Percentiles rank a stretch among this genome's conserved stretches.
phyloP scores from a whole-genome alignment of 441 rosid genomes.

The Gossypium trilobum region DNA sequence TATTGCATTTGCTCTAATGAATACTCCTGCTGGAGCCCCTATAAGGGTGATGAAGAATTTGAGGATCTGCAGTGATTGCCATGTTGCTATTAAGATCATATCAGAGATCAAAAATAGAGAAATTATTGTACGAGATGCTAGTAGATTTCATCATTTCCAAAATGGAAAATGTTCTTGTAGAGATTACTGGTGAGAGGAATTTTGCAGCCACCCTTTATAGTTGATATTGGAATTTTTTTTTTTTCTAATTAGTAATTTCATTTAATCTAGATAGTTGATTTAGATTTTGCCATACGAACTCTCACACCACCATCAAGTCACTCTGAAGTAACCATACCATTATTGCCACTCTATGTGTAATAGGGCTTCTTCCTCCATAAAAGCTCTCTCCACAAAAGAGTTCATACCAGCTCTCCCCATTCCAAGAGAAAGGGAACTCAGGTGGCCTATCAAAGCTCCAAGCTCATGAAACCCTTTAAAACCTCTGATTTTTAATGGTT shows the following conservation, averaged over 20 bases:
- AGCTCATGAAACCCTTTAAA: too few relatives aligned
- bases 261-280: neutral
- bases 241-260: neutral
- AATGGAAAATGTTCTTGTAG: conserved; percentile 63
- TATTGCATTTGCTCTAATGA: conserved; percentile 60
- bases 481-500: too few relatives aligned
- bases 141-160: conserved; percentile 76
- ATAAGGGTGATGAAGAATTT: conserved; percentile 76
- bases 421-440: too few relatives aligned
- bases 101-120: conserved; percentile 49
- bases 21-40: conserved; percentile 40
- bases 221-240: neutral
- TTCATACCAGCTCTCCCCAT: too few relatives aligned
- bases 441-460: too few relatives aligned
- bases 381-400: too few relatives aligned
- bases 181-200: conserved; percentile 53
- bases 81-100: conserved; percentile 54
- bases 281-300: neutral
- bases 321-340: too few relatives aligned
- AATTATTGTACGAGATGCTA: conserved; percentile 62
- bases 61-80: conserved; percentile 69
- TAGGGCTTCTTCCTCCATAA: too few relatives aligned
- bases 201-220: neutral
- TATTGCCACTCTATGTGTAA: too few relatives aligned
- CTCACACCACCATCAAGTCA: too few relatives aligned